Evolutionary conservation across 2,329 filamentous ascomycete species (phyloP), one percentile per base, ranked within the genome.

Genomic region (Botrytis galanthina): DNA sequence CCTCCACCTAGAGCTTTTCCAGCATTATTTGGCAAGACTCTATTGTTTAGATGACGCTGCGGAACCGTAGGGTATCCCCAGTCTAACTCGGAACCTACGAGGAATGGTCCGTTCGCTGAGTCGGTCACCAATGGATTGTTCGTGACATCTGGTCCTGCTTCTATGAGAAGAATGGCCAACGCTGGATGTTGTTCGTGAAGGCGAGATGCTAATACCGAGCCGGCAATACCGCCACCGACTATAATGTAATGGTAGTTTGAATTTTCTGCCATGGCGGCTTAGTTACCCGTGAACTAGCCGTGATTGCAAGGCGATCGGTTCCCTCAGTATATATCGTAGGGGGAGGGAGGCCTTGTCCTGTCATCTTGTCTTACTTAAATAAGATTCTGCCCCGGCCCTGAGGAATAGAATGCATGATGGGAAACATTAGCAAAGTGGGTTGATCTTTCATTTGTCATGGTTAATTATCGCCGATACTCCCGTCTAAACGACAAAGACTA

Each of bases 1-100:
- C 83, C 81, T 0, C 84, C 85, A 0, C 83, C 82, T 6, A 86
- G 79, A 3, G 81, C 82, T 70, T 84, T 86, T 4, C 82, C 83
- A 10, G 81, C 76, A 44, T 80, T 79, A 35, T 80, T 74, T 9
- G 73, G 73, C 60, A 81, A 73, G 7, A 71, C 61, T 10, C 81
- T 80, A 39, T 77, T 75, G 26, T 76, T 74, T 7, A 81, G 73
- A 20, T 77, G 70, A 1, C 74, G 74, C 42, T 81, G 80, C 2
- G 82, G 81, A 63, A 80, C 79, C 1, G 79, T 81, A n/a, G 77
- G 63, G 64, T 83, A 84, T 26, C 76, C 74, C 80, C 82, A 84
- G 73, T 83, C 82, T 12, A 76, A 59, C 3, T 72, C 75, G 1
- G 74, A 75, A 5, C 29, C 61, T n/a, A 72, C 54, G 64, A 74